phyloP scores from a whole-genome alignment of 1,284 basidiomycete genomes.

The Apiotrichum domesticum region DNA sequence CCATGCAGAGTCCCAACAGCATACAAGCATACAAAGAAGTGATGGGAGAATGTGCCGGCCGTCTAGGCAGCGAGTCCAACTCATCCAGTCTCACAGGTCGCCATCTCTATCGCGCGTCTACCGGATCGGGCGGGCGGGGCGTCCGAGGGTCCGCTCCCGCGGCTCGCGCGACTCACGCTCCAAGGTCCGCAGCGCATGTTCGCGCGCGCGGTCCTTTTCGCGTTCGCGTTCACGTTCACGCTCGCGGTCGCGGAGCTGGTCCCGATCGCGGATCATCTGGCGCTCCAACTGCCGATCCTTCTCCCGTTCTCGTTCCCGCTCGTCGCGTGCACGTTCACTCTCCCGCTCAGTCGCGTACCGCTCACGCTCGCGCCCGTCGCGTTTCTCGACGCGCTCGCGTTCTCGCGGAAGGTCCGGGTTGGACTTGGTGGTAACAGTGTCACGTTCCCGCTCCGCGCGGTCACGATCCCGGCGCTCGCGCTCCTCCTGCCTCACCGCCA shows the following conservation, averaged over 20 bases:
- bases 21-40: too few relatives aligned
- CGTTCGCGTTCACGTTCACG: background rate
- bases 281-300: background rate
- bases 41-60: too few relatives aligned
- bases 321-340: background rate
- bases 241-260: background rate
- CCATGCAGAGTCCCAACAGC: too few relatives aligned
- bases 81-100: too few relatives aligned
- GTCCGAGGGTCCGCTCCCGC: background rate
- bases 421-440: background rate
- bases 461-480: background rate
- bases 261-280: too few relatives aligned
- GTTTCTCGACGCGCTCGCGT: background rate
- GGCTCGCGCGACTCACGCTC: background rate
- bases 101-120: background rate
- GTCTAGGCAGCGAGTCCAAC: too few relatives aligned
- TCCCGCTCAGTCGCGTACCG: background rate
- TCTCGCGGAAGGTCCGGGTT: background rate
- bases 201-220: background rate
- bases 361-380: background rate
- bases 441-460: background rate
- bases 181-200: too few relatives aligned
- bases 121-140: background rate
- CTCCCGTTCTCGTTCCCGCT: background rate
- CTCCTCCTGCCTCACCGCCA: constrained; percentile 7